Evolutionary conservation across 768 basidiomycete genomes (phyloP).

Genomic region (Lactarius evosmus): DNA sequence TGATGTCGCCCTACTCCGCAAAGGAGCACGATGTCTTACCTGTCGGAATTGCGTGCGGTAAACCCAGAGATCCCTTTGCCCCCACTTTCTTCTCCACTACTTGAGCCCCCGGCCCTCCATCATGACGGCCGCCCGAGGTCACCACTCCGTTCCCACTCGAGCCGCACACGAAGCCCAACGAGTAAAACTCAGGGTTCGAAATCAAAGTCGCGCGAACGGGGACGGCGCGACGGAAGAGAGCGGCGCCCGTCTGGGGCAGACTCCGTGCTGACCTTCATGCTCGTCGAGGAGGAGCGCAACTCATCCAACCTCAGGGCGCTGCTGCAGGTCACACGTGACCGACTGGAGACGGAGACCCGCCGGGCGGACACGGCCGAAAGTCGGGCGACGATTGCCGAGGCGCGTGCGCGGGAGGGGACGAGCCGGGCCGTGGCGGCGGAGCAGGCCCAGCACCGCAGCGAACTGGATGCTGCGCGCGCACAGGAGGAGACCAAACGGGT

Average conservation of each 20-base stretch:
- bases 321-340: slow-evolving; percentile 25
- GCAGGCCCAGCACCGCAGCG: slow-evolving; percentile 25
- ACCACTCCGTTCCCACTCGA: slow-evolving; percentile 2
- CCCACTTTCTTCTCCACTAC: slow-evolving; percentile 6
- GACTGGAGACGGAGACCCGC: slow-evolving; percentile 24
- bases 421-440: slow-evolving; percentile 16
- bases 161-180: slow-evolving; percentile 19
- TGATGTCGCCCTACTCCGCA: slow-evolving; percentile 2
- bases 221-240: slow-evolving; percentile 9
- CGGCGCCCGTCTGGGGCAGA: slow-evolving; percentile 21
- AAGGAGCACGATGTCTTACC: slow-evolving; percentile 18
- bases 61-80: slow-evolving; percentile 7
- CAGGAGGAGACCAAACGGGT: slow-evolving; percentile 27
- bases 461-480: slow-evolving; percentile 26
- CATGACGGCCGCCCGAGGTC: background rate
- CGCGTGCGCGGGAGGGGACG: slow-evolving; percentile 18
- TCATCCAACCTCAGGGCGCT: slow-evolving; percentile 27
- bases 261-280: slow-evolving; percentile 28
- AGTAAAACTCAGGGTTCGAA: slow-evolving; percentile 16
- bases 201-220: slow-evolving; percentile 24
- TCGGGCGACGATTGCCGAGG: slow-evolving; percentile 27
- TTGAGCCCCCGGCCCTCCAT: slow-evolving; percentile 1
- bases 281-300: slow-evolving; percentile 29
- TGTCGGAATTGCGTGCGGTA: slow-evolving; percentile 10
- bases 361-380: slow-evolving; percentile 27